Conservation (phyloP, 2,329 filamentous ascomycete genomes). For the Aspergillus texensis region DNA sequence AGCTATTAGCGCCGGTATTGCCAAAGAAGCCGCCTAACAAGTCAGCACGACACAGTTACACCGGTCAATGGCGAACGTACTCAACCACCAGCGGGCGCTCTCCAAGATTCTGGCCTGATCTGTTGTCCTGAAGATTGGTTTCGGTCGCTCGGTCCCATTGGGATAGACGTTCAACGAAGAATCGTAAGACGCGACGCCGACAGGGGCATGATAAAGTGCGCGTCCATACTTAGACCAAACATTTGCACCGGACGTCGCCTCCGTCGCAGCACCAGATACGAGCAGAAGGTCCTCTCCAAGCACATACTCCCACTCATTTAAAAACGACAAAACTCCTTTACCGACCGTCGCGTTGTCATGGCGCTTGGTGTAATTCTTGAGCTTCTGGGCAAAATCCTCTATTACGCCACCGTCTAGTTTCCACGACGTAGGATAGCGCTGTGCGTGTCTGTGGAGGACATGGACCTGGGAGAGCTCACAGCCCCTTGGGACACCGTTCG, state of each 20-base stretch:
- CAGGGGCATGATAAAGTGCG: conserved; percentile 53
- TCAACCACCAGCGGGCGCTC: conserved; percentile 49
- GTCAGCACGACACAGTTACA: neutral
- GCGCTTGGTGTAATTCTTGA: conserved; percentile 48
- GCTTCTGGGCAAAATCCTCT: conserved; percentile 52
- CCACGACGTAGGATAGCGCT: conserved; percentile 53
- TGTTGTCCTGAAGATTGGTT: conserved; percentile 57
- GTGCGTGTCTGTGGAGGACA: conserved; percentile 30
- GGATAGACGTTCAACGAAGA: conserved; percentile 39
- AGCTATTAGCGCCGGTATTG: conserved; percentile 23
- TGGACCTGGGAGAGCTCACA: conserved; percentile 1
- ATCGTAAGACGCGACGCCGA: conserved; percentile 53
- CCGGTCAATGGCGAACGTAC: conserved; percentile 28
- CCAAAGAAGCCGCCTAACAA: conserved; percentile 31
- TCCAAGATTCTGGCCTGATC: conserved; percentile 58
- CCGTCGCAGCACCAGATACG: conserved; percentile 52
- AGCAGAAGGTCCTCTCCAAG: conserved; percentile 50
- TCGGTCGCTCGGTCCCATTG: conserved; percentile 52
- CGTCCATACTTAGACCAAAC: conserved; percentile 60
- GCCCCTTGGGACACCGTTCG: conserved; percentile 2
- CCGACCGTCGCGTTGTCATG: conserved; percentile 39
- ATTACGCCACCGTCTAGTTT: conserved; percentile 55
- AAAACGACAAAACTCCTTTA: conserved; percentile 54
- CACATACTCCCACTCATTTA: conserved; percentile 55
- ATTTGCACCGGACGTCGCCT: conserved; percentile 53